Evolutionary conservation across 305 asterid genomes (phyloP), one percentile per base, ranked within the genome.

Genomic region (Andrographis paniculata): DNA sequence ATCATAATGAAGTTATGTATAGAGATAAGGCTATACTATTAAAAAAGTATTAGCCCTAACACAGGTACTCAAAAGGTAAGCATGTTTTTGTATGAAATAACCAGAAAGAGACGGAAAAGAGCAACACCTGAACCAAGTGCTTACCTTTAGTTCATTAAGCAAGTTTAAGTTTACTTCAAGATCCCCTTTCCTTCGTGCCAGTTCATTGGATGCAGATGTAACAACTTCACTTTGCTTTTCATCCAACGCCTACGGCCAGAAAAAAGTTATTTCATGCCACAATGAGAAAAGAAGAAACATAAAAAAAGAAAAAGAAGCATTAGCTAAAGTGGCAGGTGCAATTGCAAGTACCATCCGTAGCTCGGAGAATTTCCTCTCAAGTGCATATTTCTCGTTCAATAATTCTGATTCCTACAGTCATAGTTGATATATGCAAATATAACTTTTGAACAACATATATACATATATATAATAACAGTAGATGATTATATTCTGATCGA

Each of bases 211-310:
- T 17, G 94, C 91, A 52, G 95, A 72, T 53, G 64, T 68, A 66
- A 91, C 74, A 56, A 87, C 85, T 72, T 91, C 96, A 57, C 59
- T 81, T 67, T 91, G 95, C 72, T 84, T 87, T 67, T 87, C 95
- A 74, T 91, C 99, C 45, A 91, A 63, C 50, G 95, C 99, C 99
- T 91, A 62, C 37, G 63, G 59, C 56, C 42, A 53, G 11, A 11
- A 49, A 58, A 59, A 55, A 13, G 42, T 45, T 43, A 42, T 33
- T 55, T 35, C 47, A 48, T 20, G 42, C n/a, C 49, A 52, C 20
- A 44, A 59, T 27, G 43, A 50, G 6, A 20, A 52, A 13, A 31
- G 28, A 37, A 48, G 30, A 8, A 53, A 44, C 39, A 51, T 48
- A 42, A 64, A 13, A 14, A 61, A 33, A 53, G n/a, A 54, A 56